Evolutionary conservation across 164 flowering plant genomes (phyloP).

Genomic region (Magnolia kwangsiensis): DNA sequence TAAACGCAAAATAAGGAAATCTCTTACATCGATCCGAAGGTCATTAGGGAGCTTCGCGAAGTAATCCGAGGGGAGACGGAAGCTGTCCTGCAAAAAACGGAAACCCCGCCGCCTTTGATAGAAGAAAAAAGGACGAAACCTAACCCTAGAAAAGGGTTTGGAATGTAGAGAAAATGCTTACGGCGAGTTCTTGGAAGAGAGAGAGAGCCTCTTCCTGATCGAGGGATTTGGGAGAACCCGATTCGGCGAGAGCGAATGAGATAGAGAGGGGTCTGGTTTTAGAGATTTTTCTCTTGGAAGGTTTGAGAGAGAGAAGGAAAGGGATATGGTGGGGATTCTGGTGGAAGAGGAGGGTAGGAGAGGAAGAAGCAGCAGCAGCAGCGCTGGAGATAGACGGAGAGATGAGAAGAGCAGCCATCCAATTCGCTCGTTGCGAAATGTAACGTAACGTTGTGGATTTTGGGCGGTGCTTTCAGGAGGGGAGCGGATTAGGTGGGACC

Average conservation of each 20-base stretch:
- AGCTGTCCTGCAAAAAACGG: constrained; percentile 53
- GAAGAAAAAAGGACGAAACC: neutral
- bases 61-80: constrained; percentile 79
- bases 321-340: constrained; percentile 5
- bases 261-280: neutral
- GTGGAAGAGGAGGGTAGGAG: neutral
- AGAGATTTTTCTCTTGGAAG: neutral
- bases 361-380: neutral
- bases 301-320: neutral
- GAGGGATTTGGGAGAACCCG: constrained; percentile 14
- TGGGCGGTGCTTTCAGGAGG: no score
- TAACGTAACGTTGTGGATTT: no score
- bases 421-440: no score
- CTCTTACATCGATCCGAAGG: constrained; percentile 61
- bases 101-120: neutral
- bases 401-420: constrained; percentile 4
- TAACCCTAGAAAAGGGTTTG: neutral
- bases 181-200: constrained; percentile 20
- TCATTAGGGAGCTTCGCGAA: constrained; percentile 58
- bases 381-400: neutral
- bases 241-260: constrained; percentile 15
- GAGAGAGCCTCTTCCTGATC: constrained; percentile 4
- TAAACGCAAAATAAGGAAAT: neutral
- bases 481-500: no score
- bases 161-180: neutral